Evolutionary conservation across 2,329 filamentous ascomycete species (phyloP).

Genomic region (Aspergillus latus): DNA sequence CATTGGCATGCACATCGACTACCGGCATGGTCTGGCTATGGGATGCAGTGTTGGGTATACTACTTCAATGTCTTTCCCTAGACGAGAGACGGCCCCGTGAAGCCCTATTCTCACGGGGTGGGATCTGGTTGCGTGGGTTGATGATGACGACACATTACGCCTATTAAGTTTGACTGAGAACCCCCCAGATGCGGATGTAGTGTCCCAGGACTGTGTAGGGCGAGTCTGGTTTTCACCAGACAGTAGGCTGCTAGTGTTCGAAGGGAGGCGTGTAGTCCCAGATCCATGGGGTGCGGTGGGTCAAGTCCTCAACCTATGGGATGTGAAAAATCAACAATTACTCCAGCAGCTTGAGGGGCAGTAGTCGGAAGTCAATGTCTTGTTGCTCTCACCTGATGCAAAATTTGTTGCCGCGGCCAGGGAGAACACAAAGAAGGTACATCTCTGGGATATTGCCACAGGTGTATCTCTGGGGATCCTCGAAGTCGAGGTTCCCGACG

Average conservation of each 20-base stretch:
- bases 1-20: background rate
- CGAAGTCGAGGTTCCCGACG: background rate
- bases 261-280: no score
- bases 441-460: background rate
- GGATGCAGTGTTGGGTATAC: background rate
- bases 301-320: no score
- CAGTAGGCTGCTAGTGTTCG: no score
- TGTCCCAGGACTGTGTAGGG: background rate
- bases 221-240: background rate
- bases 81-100: background rate
- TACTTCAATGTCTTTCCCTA: background rate
- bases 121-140: background rate
- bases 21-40: background rate
- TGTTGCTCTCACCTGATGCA: background rate
- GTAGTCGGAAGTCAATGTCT: background rate
- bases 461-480: background rate
- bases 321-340: no score
- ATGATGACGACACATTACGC: background rate
- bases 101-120: background rate
- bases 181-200: background rate
- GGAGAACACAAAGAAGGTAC: background rate
- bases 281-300: no score
- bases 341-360: no score
- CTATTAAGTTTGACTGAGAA: background rate
- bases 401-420: background rate